These are phyloP conservation scores for Aspergillus sojae DNA, from an alignment of 2,329 filamentous ascomycete species.

Conservation along the genomic window DNA sequence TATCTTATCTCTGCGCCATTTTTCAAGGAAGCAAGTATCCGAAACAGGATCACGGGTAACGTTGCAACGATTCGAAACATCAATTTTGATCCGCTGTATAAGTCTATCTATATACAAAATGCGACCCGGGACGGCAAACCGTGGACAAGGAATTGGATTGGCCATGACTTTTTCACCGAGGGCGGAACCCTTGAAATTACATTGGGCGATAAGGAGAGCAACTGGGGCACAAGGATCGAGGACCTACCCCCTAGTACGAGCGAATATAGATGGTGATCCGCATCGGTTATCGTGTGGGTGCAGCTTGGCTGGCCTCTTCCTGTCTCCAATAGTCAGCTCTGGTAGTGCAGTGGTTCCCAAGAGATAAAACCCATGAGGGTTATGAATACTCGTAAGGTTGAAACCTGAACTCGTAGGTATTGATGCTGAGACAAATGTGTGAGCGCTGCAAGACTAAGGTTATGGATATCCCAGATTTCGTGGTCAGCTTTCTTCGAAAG, in stretches of 20 bases:
- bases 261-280: constrained; percentile 10
- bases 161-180: constrained; percentile 67
- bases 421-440: too few relatives aligned
- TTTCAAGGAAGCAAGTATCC: constrained; percentile 63
- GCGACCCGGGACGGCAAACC: constrained; percentile 63
- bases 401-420: too few relatives aligned
- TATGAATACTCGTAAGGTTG: too few relatives aligned
- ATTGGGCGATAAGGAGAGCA: constrained; percentile 63
- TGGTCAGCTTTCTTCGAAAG: too few relatives aligned
- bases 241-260: constrained; percentile 65
- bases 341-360: too few relatives aligned
- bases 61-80: constrained; percentile 62
- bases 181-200: constrained; percentile 66
- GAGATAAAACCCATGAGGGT: too few relatives aligned
- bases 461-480: too few relatives aligned
- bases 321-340: too few relatives aligned
- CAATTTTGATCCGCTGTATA: constrained; percentile 63
- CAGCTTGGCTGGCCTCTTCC: too few relatives aligned
- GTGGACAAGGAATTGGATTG: constrained; percentile 70
- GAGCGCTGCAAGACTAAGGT: too few relatives aligned
- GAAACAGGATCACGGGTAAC: constrained; percentile 60
- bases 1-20: constrained; percentile 73
- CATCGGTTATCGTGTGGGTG: too few relatives aligned
- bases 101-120: constrained; percentile 66
- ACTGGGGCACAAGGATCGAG: constrained; percentile 62